A percentile compares a stretch with the other conserved stretches of the same genome.
Conservation (phyloP, 176 grass and related monocot genomes). For the Phyllostachys edulis region DNA sequence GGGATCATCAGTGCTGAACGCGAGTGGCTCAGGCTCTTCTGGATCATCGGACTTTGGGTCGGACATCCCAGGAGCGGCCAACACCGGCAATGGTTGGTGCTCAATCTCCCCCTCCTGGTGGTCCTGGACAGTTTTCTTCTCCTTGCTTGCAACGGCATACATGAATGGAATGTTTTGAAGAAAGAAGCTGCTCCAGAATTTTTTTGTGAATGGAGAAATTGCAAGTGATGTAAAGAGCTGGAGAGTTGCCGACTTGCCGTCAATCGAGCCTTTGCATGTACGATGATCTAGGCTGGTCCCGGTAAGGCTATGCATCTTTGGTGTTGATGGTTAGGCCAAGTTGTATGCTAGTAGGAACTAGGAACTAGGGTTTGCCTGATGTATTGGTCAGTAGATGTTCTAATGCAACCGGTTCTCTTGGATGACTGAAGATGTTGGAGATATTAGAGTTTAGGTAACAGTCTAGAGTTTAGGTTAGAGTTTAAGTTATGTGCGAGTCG, state of each 20-base stretch:
- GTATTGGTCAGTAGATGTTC: constrained; percentile 1
- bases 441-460: too few species aligned
- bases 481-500: too few species aligned
- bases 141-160: constrained; percentile 25
- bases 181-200: constrained; percentile 16
- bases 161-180: constrained; percentile 31
- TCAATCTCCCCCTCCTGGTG: constrained; percentile 5
- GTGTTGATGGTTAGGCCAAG: neutral
- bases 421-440: neutral
- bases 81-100: neutral
- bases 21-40: constrained; percentile 29
- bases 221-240: constrained; percentile 5
- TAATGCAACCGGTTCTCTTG: neutral
- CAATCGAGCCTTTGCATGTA: constrained; percentile 6
- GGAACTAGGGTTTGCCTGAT: neutral
- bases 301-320: neutral
- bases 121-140: constrained; percentile 27
- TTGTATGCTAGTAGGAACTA: constrained; percentile 24
- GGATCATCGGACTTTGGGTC: constrained; percentile 40
- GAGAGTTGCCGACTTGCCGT: neutral
- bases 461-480: too few species aligned
- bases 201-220: neutral
- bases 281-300: neutral
- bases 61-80: constrained; percentile 30
- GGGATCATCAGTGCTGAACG: constrained; percentile 59